Percentiles rank a stretch among this genome's conserved stretches.
These are phyloP conservation scores for Pascua sp. DNA, from an alignment of 1,284 basidiomycete genomes.

Conservation along the genomic window DNA sequence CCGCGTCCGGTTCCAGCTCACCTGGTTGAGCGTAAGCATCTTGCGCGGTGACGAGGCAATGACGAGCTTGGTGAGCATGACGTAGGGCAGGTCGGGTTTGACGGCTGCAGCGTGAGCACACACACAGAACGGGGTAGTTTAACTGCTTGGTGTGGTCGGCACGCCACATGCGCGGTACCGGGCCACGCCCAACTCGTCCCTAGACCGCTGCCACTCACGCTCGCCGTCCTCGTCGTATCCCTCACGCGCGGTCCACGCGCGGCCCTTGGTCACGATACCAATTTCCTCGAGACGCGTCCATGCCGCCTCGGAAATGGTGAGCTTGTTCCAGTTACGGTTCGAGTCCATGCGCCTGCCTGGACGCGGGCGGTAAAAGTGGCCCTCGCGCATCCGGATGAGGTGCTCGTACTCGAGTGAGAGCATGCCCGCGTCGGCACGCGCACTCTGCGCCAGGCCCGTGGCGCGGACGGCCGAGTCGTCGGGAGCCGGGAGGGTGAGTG, in stretches of 20 bases:
- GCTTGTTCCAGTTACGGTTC: conserved; percentile 13
- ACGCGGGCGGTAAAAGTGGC: conserved; percentile 12
- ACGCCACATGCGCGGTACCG: no score
- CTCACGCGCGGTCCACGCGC: conserved; percentile 18
- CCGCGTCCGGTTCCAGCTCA: conserved; percentile 8
- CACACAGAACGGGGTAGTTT: no score
- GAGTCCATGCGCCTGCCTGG: conserved; percentile 2
- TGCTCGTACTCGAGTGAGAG: conserved; percentile 14
- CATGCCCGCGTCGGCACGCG: conserved; percentile 1
- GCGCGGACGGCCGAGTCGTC: conserved; percentile 16
- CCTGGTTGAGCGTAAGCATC: conserved; percentile 30
- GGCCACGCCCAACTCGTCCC: no score
- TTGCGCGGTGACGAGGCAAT: conserved; percentile 31
- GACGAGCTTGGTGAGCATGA: conserved; percentile 28
- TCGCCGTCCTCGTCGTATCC: conserved; percentile 22
- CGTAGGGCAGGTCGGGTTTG: conserved; percentile 28
- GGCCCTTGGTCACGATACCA: conserved; percentile 20
- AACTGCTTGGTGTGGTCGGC: no score
- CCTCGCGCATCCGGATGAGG: conserved; percentile 20
- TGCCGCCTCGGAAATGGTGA: conserved; percentile 23
- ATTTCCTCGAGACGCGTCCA: conserved; percentile 29
- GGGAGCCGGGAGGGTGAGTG: conserved; percentile 13
- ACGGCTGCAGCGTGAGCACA: conserved; percentile 18
- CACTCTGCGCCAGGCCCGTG: conserved; percentile 5
- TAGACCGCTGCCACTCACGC: conserved; percentile 23